Evolutionary conservation across 1,284 basidiomycete genomes (phyloP), one percentile per base, ranked within the genome.

Genomic region (Ceratobasidium sp.): DNA sequence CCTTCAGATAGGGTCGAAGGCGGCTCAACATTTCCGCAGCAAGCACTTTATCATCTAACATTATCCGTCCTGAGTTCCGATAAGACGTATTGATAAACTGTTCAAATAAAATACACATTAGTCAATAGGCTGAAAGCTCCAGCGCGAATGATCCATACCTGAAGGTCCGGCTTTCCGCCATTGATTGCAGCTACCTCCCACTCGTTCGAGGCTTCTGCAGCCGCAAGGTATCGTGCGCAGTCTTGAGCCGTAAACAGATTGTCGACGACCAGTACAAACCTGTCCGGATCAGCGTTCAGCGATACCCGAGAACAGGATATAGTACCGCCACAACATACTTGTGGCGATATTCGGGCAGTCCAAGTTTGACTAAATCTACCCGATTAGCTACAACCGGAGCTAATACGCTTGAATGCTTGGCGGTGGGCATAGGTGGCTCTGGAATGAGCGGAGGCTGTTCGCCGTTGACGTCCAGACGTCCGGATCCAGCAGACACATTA

Each of bases 51-150:
- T 59, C 47, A 44, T 76, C 74, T 26, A 59, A 43, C 18, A 76
- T 50, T 63, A 76, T 75, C 9, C 75, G 73, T 16, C 52, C 49
- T 13, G 73, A 75, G 74, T 76, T 73, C 13, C 75, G 75, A 47
- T 73, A 74, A 7, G 21, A 16, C 9, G 71, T 74, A 30, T 73
- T 57, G 21, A 66, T 52, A 38, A 52, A 54, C 55, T 61, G 32
- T 13, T 14, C 3, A 41, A n/a, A n/a, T n/a, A n/a, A n/a, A n/a
- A n/a, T n/a, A n/a, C n/a, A n/a, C n/a, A n/a, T n/a, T n/a, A n/a
- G n/a, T n/a, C n/a, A n/a, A n/a, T n/a, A n/a, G n/a, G n/a, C n/a
- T n/a, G n/a, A n/a, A n/a, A n/a, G n/a, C n/a, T n/a, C n/a, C n/a
- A n/a, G n/a, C n/a, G n/a, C n/a, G 26, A 9, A n/a, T 50, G 18